Evolutionary conservation across 1,139 yeast genomes (phyloP).

Genomic region (Candida sanyaensis): DNA sequence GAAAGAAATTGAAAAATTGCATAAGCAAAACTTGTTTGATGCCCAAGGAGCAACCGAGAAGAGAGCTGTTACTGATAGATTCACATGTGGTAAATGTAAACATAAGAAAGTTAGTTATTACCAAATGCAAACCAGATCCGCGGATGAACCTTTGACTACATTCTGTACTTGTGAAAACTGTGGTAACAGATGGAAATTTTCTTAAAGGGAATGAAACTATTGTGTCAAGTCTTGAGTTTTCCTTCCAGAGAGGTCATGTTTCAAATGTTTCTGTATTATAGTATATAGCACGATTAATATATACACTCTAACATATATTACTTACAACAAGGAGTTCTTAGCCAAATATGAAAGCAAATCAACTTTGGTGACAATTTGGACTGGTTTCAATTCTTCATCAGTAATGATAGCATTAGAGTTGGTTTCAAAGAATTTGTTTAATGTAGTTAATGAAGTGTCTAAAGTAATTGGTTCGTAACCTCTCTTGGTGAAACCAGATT

Average conservation of each 20-base stretch:
- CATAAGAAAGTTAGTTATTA: constrained; percentile 95
- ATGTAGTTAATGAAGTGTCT: constrained; percentile 65
- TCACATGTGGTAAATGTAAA: constrained; percentile 97
- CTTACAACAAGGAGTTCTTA: constrained; percentile 21
- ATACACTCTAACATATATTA: neutral
- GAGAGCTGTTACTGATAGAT: constrained; percentile 94
- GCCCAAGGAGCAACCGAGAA: constrained; percentile 99
- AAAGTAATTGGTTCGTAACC: constrained; percentile 70
- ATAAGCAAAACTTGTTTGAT: constrained; percentile 86
- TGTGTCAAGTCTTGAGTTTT: too few relatives aligned
- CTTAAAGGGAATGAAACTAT: constrained; percentile 30
- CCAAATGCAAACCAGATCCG: constrained; percentile 97
- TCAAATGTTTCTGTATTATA: neutral
- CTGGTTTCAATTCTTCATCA: constrained; percentile 67
- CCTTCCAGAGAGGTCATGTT: too few relatives aligned
- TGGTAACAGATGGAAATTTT: constrained; percentile 97
- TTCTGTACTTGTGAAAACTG: constrained; percentile 97
- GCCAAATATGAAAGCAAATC: constrained; percentile 73
- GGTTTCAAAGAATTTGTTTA: constrained; percentile 82
- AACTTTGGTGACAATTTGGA: constrained; percentile 86
- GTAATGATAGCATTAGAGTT: constrained; percentile 87
- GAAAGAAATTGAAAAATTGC: constrained; percentile 81
- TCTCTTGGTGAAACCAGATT: constrained; percentile 62
- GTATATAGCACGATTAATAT: neutral
- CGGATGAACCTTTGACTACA: constrained; percentile 98